Evolutionary conservation across 768 basidiomycete species (phyloP), one percentile per base, ranked within the genome.

Genomic region (Russula griseocarnosa): DNA sequence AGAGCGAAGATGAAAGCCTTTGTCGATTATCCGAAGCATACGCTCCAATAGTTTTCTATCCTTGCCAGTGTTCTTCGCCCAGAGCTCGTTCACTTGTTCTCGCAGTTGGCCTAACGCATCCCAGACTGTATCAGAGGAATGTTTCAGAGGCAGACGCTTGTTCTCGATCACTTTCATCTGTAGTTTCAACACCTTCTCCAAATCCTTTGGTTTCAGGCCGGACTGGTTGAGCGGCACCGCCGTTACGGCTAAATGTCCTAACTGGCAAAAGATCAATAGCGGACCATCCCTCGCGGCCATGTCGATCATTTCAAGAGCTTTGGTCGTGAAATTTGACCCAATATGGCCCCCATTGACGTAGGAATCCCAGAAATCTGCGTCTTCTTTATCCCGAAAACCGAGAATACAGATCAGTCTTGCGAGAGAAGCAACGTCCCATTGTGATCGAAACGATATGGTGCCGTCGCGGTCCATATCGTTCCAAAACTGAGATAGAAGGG

Each of bases 401-500:
- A 63, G 51, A 20, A 34, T 32, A 18, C 16, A 49, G 34, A 63
- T 50, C 1, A 63, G 24, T 38, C 57, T 58, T 28, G 57, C 62
- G 42, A 63, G 57, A 28, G 57, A 58, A 13, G 57, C 52, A 18
- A 59, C 34, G 51, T 63, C 62, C 62, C 57, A 63, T 18, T 63
- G 57, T 11, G 57, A 59, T n/a, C 44, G 51, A 51, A 58, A 58
- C 1, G 38, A 20, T 36, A 63, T 10, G 20, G 51, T 47, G 14
- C 52, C 53, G 18, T 59, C n/a, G 10, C 30, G 42, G 1, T 46
- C 24, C 4, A 40, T 5, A 14, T 59, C 63, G 5, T 28, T 9
- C 20, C 13, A 20, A 18, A 64, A 64, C 26, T 55, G 63, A 4
- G 46, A 3, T 13, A 64, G 51, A 14, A 63, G 26, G 13, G 34